Evolutionary conservation across 2,329 filamentous ascomycete genomes (phyloP), one percentile per base, ranked within the genome.

Genomic region (Exophiala aquamarina): DNA sequence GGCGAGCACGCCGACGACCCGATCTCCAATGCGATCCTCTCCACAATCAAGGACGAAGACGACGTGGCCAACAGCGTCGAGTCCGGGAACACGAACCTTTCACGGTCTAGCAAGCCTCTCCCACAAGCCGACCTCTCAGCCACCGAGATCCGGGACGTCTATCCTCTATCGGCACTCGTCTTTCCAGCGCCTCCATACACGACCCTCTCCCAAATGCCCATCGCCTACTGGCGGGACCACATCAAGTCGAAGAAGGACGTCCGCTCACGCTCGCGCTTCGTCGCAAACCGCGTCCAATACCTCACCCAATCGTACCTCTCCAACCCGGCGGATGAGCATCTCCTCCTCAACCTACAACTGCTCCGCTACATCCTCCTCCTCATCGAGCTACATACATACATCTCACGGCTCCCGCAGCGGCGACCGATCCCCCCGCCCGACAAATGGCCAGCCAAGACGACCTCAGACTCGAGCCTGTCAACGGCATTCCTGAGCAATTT

Each of bases 71-170:
- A 54, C 39, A 41, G 48, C 19, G 31, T 52, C 26, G 45, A 48
- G 38, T 37, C 45, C 8, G 61, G 66, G 26, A 57, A 60, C 6
- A 59, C 63, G 26, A 61, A 63, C 37, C 55, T 63, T 19, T 66
- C 73, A 29, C 70, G 72, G 61, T 70, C 68, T 39, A 64, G 66
- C 47, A 75, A 75, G 53, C 73, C 73, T 10, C 54, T 73, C 19
- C 73, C 73, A 2, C 61, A 59, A 3, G 62, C 71, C 8, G 67
- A 75, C 58, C 57, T 74, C 21, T 57, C 61, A 17, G 70, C 71
- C 11, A 62, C 63, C 19, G 68, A 71, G 41, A 72, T 72, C 8
- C 61, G 64, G 2, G 66, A 74, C 21, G 71, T 74, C n/a, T 76
- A 76, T 57, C 55, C 68, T 3, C 52, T 74, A 46, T 66, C 69